Base-by-base conservation (phyloP, 257 asterid species). In the Solanum pennellii region DNA sequence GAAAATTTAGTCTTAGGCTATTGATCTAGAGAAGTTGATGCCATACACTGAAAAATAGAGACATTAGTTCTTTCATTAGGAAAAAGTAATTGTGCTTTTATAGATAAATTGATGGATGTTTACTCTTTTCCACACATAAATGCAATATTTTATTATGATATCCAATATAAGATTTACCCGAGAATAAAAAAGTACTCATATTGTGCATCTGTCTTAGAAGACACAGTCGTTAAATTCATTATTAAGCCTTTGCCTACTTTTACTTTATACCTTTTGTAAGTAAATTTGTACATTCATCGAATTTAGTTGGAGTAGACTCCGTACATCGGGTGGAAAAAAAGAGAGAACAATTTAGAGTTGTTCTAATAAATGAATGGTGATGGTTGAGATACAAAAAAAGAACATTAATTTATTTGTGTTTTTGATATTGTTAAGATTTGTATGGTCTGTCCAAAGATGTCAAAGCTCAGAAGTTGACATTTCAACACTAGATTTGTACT, bases 391-490 rank as follows among this genome's bases (percentile, higher is more conserved):
- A 5, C 2, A 1, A n/a, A 65, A 23, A n/a, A 3, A 7, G 33
- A 65, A 65, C 72, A 25, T 4, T 65, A 65, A 7, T 25, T 65
- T 18, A 25, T 6, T 11, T 25, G 3, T n/a, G 16, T 5, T 65
- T 84, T 42, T 41, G 15, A 12, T 18, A 76, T 82, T 92, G 88
- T 21, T 71, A 94, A 96, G 98, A 98, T 96, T 87, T 98, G 99
- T 84, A 93, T 94, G 90, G 99, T 98, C 56, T 96, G 74, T 93
- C 98, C 14, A 87, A 90, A 89, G 95, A 95, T 89, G 96, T 82
- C 79, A 94, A 92, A 89, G 98, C 99, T 65, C 98, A 94, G 87
- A 90, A 92, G 88, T 91, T 96, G 91, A 97, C 99, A 89, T 96
- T 95, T 89, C 98, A 94, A 86, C 98, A 94, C 91, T 96, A 98